Evolutionary conservation across 2,329 filamentous ascomycete genomes (phyloP).

Genomic region (Talaromyces sp.): DNA sequence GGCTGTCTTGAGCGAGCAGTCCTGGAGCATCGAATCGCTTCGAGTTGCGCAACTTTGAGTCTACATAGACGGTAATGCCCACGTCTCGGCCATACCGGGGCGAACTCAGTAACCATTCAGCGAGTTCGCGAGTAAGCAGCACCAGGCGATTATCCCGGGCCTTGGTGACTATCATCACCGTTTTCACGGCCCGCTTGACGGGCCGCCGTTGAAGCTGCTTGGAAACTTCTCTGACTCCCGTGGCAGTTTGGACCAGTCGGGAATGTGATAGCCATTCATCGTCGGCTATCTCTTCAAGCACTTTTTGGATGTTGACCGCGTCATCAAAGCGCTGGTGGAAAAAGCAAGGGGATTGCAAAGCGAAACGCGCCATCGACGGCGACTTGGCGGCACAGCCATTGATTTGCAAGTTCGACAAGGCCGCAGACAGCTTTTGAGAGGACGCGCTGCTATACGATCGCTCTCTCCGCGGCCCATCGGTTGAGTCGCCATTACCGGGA

Average conservation of each 20-base stretch:
- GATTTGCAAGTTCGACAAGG: constrained; percentile 49
- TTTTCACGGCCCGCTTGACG: constrained; percentile 84
- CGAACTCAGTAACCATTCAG: constrained; percentile 81
- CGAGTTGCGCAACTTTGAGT: constrained; percentile 83
- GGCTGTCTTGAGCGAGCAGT: constrained; percentile 66
- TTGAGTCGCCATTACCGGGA: constrained; percentile 3
- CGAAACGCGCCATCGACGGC: constrained; percentile 46
- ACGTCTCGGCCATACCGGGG: constrained; percentile 82
- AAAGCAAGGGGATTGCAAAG: constrained; percentile 88
- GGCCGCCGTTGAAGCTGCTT: constrained; percentile 90
- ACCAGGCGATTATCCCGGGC: constrained; percentile 93
- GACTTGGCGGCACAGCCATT: constrained; percentile 31
- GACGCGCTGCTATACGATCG: constrained; percentile 41
- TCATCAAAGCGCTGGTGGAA: constrained; percentile 97
- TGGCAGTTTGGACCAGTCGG: constrained; percentile 88
- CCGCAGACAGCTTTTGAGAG: constrained; percentile 58
- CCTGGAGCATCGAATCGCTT: constrained; percentile 77
- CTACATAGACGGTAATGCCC: constrained; percentile 98
- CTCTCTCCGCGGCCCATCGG: constrained; percentile 19
- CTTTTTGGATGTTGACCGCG: constrained; percentile 88
- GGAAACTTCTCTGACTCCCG: constrained; percentile 88
- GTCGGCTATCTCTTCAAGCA: constrained; percentile 88
- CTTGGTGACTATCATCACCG: constrained; percentile 98
- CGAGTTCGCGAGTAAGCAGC: constrained; percentile 77
- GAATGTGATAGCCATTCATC: constrained; percentile 88